Base-by-base conservation (phyloP, 768 basidiomycete genomes). In the Lactifluus subvellereus region DNA sequence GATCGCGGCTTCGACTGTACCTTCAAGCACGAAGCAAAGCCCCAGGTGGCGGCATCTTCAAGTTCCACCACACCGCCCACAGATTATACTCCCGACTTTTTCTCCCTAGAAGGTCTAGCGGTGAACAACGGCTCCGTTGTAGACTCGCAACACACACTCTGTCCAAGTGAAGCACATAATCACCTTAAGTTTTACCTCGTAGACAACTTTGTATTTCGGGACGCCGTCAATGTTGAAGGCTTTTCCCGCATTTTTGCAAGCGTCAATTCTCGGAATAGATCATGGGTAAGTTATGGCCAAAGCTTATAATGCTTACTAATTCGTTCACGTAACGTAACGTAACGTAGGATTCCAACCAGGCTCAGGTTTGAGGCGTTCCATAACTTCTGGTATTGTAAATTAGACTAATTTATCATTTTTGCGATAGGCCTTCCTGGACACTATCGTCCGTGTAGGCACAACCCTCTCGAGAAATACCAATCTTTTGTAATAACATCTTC, bases 121-220 rank as follows among this genome's bases (percentile, higher is more conserved):
- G 53, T 50, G 32, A 65, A 64, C 57, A 67, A 65, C 47, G 66
- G 66, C 13, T 66, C 66, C 20, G 35, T 45, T n/a, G 8, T 57
- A 18, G 52, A 66, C 51, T 32, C 35, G 2, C 65, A 49, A 6
- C 60, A 66, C 52, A 60, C 42, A 0, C 64, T 71, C 16, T 60
- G 54, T 4, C 73, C 74, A 1, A 63, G 43, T 10, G 62, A 69
- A 27, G 72, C 69, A 3, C 74, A 74, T 33, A 72, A 73, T 40
- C 52, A 70, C 18, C 45, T 75, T 18, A 65, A 57, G 49, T 61
- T 45, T 5, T 75, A 70, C 59, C 62, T 73, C 27, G 14, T 18
- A 7, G 67, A 70, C 35, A 50, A 66, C 32, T 74, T 68, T 52
- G 52, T 61, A 8, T 74, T 76, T 52, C 59, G 62, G 14, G 57